phyloP scores from a whole-genome alignment of 108 stramenopile genomes.

The Bacterosira constricta region DNA sequence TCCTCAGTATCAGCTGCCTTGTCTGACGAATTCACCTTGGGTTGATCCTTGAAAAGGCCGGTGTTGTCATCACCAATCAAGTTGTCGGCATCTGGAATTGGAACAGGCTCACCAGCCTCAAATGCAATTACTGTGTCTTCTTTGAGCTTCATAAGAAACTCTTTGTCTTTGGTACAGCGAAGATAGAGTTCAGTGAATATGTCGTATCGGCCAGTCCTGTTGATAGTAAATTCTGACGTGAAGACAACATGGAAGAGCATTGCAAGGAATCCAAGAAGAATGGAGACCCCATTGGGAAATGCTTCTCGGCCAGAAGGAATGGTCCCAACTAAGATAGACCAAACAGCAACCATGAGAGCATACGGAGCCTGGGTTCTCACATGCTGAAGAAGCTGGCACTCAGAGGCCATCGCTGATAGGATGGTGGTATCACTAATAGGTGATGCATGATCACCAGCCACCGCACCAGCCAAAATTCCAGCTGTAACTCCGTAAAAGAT shows the following conservation, averaged over 20 bases:
- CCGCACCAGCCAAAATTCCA: slow-evolving; percentile 63
- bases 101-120: slow-evolving; percentile 27
- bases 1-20: too few relatives aligned
- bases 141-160: slow-evolving; percentile 10
- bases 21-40: too few relatives aligned
- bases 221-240: slow-evolving; percentile 18
- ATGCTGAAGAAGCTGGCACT: slow-evolving; percentile 60
- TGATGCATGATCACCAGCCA: slow-evolving; percentile 76
- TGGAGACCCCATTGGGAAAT: slow-evolving; percentile 21
- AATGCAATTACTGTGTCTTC: slow-evolving; percentile 12
- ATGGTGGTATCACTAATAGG: slow-evolving; percentile 84
- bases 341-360: slow-evolving; percentile 51
- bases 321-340: slow-evolving; percentile 48
- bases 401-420: slow-evolving; percentile 59
- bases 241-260: slow-evolving; percentile 25
- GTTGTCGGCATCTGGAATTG: background rate
- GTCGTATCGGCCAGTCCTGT: slow-evolving; percentile 49
- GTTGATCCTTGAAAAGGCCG: too few relatives aligned
- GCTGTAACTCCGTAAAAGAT: slow-evolving; percentile 65
- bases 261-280: slow-evolving; percentile 32
- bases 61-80: background rate
- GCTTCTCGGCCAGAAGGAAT: slow-evolving; percentile 35
- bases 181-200: slow-evolving; percentile 41
- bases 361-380: slow-evolving; percentile 78
- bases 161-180: slow-evolving; percentile 3